Percentiles rank a stretch among this genome's conserved stretches.
These are phyloP conservation scores for Aspergillus ochraceus DNA, from an alignment of 2,329 filamentous ascomycete genomes.

Conservation along the genomic window DNA sequence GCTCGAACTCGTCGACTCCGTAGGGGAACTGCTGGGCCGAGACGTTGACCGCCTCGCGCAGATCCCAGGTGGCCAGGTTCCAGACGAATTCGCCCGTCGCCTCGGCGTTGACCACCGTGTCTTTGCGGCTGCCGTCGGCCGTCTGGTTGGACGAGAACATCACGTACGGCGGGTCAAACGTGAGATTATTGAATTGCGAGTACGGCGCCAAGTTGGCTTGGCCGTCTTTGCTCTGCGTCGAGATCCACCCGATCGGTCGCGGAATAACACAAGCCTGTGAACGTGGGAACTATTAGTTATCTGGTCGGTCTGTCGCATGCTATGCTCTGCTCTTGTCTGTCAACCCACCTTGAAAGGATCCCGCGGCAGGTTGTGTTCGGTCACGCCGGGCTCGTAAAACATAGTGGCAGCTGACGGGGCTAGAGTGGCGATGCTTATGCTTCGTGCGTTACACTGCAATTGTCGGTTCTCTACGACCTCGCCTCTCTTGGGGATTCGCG, in stretches of 20 bases:
- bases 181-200: slow-evolving; percentile 64
- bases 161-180: slow-evolving; percentile 63
- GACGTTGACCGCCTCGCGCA: slow-evolving; percentile 58
- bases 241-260: slow-evolving; percentile 65
- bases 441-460: neutral
- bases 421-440: neutral
- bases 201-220: slow-evolving; percentile 60
- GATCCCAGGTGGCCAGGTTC: slow-evolving; percentile 59
- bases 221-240: slow-evolving; percentile 50
- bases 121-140: slow-evolving; percentile 48
- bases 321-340: neutral
- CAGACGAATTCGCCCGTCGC: slow-evolving; percentile 58
- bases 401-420: slow-evolving; percentile 28
- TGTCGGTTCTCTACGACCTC: neutral
- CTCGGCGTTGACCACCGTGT: slow-evolving; percentile 59
- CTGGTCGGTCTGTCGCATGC: neutral
- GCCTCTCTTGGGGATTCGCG: neutral
- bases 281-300: neutral
- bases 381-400: slow-evolving; percentile 57
- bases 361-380: slow-evolving; percentile 52
- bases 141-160: slow-evolving; percentile 64
- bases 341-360: slow-evolving; percentile 55
- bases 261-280: slow-evolving; percentile 54
- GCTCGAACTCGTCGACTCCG: slow-evolving; percentile 57
- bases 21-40: slow-evolving; percentile 52